These are phyloP conservation scores for Monosporascus sp. DNA, from an alignment of 2,329 filamentous ascomycete genomes.

Conservation along the genomic window DNA sequence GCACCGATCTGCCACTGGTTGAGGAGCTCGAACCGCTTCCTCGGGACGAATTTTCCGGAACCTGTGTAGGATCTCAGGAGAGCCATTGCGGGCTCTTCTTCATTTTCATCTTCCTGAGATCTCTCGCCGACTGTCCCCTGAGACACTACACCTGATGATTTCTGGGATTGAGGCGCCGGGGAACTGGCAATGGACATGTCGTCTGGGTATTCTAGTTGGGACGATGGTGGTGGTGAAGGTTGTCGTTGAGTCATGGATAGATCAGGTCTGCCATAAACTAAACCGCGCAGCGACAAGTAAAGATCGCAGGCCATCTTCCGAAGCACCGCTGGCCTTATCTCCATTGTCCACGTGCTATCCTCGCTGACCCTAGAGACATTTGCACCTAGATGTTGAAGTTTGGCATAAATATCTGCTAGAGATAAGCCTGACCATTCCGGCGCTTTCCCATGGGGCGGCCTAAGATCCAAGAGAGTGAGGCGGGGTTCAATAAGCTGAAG, in stretches of 20 bases:
- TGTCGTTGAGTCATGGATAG: conserved; percentile 3
- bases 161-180: conserved; percentile 13
- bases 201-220: conserved; percentile 11
- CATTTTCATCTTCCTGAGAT: conserved; percentile 4
- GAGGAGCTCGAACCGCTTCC: conserved; percentile 18
- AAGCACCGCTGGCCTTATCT: conserved; percentile 6
- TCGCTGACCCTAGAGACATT: conserved; percentile 1
- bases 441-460: conserved; percentile 8
- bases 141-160: conserved; percentile 10
- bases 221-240: neutral
- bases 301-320: conserved; percentile 23
- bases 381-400: conserved; percentile 10
- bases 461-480: conserved; percentile 14
- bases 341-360: conserved; percentile 2
- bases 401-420: conserved; percentile 15
- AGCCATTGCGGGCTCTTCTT: conserved; percentile 23
- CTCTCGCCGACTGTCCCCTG: conserved; percentile 5
- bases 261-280: conserved; percentile 14
- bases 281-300: conserved; percentile 21
- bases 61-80: conserved; percentile 26
- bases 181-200: conserved; percentile 16
- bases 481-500: conserved; percentile 15
- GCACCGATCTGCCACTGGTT: conserved; percentile 24
- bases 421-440: conserved; percentile 6
- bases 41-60: conserved; percentile 19